Evolutionary conservation across 1,139 yeast genomes (phyloP), one percentile per base, ranked within the genome.

Genomic region (Suhomyces bokatorum): DNA sequence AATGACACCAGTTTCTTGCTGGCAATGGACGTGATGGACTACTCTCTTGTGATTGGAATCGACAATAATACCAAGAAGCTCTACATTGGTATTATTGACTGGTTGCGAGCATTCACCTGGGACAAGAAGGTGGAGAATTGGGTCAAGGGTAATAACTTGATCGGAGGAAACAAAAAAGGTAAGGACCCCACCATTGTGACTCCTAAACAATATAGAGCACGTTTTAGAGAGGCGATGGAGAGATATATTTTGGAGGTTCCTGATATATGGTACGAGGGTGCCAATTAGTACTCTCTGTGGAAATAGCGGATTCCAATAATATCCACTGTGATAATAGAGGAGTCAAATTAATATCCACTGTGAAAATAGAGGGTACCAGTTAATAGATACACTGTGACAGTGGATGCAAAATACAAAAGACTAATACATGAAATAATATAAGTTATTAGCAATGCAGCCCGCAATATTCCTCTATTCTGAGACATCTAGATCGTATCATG

Each of bases 11-110:
- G 95, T 30, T 95, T 93, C 62, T 70, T 95, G 43, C 93, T 96
- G 12, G 95, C 95, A 54, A 90, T 93, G 97, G 96, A 95, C 59
- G 98, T 95, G 11, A 95, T 95, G 99, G 99, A 95, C 65, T 95
- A 95, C 59, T 91, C 98, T 1, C 72, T 95, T 53, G 96, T 95
- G 13, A 85, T 95, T 50, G 99, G 98, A 0, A 87, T 95, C 40
- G 95, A 87, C 57, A 83, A 81, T 32, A 77, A 78, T 39, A 77
- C 81, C 42, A 77, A 75, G 50, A 77, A 78, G 48, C 81, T 83
- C 43, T 88, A 91, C 34, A 96, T 91, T 30, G 99, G 99, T 6
- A 93, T 95, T 37, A 93, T 93, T 53, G 98, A 95, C 64, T 95
- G 96, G 74, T 83, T 95, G 43, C 70, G 99, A 45, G 90, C 99